Conservation (phyloP, 2,329 filamentous ascomycete species). For the Paramyrothecium sp. region DNA sequence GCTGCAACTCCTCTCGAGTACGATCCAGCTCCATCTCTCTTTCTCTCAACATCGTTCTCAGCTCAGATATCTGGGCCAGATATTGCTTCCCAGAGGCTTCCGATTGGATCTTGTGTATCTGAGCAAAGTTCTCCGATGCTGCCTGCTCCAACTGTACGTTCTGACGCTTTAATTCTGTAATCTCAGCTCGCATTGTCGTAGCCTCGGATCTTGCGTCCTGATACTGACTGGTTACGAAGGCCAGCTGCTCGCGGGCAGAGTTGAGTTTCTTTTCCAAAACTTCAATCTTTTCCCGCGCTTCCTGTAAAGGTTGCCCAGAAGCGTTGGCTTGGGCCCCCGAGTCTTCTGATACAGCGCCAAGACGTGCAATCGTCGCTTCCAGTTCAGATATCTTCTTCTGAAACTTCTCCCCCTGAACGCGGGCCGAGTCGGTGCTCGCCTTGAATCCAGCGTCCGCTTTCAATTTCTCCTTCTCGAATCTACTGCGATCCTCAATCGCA, state of each 20-base stretch:
- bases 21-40: constrained; percentile 50
- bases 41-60: constrained; percentile 43
- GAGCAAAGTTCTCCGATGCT: constrained; percentile 42
- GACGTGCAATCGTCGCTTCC: constrained; percentile 26
- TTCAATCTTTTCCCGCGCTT: constrained; percentile 33
- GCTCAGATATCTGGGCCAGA: constrained; percentile 36
- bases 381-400: constrained; percentile 35
- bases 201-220: constrained; percentile 54
- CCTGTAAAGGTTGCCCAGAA: constrained; percentile 32
- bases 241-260: constrained; percentile 45
- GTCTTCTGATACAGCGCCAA: constrained; percentile 21
- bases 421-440: constrained; percentile 19
- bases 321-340: constrained; percentile 22
- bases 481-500: constrained; percentile 49
- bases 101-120: constrained; percentile 46
- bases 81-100: constrained; percentile 31
- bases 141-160: constrained; percentile 38
- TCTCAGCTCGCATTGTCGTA: constrained; percentile 43
- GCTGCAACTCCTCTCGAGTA: constrained; percentile 46
- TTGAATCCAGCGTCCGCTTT: constrained; percentile 32
- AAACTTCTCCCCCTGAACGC: constrained; percentile 34
- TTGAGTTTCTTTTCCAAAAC: constrained; percentile 39
- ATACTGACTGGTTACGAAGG: constrained; percentile 58
- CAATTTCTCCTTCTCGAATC: constrained; percentile 44
- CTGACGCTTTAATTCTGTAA: constrained; percentile 40